Base-by-base conservation (phyloP, 164 flowering plant species). In the Nymphaea thermarum region DNA sequence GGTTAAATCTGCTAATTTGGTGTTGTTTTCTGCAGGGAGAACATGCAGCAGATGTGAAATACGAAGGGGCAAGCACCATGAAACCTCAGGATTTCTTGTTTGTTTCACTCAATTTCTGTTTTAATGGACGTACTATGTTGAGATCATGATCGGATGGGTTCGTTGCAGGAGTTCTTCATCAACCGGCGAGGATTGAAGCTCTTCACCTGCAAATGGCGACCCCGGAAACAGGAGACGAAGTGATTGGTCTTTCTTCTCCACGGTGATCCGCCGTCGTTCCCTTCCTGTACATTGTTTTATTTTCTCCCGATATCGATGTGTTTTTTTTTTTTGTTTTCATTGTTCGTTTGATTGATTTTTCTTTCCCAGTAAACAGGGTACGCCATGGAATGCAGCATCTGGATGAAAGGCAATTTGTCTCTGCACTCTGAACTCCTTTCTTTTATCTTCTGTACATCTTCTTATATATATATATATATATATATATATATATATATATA, bases 381-480 rank as follows among this genome's bases (percentile, higher is more conserved):
- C 62, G 96, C 87, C 76, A 83, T 90, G 90, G 98, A 93, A 66
- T 85, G 86, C 78, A 85, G 89, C 79, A 82, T 86, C 77, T 79
- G 87, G 64, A 90, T 90, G 96, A 78, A 78, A 74, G 94, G 98
- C 85, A n/a, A 71, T 17, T 6, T 62, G 8, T 4, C 3, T 61
- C 15, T 62, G 16, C 18, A 11, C 8, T 2, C 63, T 17, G 42
- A 4, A 14, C 10, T 5, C 12, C 2, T 25, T 25, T 25, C 1
- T 25, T 25, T 61, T 61, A 3, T 6, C 16, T 36, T 2, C 6
- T 61, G 63, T n/a, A 65, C 42, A 43, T 11, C 7, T 10, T 65
- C 43, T 44, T 36, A 3, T 25, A 12, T 43, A 44, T 25, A 17
- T 18, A 44, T 25, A 44, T 44, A 43, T 43, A 6, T 51, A 3